Conservation (phyloP, 345 rosid genomes). For the Populus davidiana region DNA sequence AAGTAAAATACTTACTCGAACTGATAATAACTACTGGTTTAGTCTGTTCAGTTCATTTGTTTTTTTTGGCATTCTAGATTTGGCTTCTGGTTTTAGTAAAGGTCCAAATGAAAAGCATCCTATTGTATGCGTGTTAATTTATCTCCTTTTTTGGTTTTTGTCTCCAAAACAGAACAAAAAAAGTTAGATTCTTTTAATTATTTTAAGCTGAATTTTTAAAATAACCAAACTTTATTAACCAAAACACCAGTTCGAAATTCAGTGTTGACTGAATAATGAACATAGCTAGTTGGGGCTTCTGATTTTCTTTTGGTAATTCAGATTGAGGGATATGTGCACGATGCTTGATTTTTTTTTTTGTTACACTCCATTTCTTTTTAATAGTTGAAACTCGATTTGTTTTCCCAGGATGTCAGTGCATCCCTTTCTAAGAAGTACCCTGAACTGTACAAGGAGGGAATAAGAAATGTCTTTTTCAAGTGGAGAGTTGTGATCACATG, state of each 20-base stretch:
- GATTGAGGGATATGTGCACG: background rate
- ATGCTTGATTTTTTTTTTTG: background rate
- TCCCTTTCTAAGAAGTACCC: constrained; percentile 95
- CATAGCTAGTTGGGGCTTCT: background rate
- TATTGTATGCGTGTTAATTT: background rate
- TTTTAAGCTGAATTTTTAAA: background rate
- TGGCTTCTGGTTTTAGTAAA: background rate
- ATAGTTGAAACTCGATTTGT: background rate
- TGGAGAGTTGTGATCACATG: constrained; percentile 88
- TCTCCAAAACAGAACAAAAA: background rate
- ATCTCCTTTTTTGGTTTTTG: background rate
- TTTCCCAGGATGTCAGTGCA: constrained; percentile 84
- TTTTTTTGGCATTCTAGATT: background rate
- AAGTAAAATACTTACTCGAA: background rate
- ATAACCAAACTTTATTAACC: background rate
- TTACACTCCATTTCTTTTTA: background rate
- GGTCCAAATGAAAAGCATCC: background rate
- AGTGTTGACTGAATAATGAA: background rate
- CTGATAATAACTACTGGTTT: background rate
- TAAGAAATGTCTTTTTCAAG: constrained; percentile 72
- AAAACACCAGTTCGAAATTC: background rate
- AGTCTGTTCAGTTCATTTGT: background rate
- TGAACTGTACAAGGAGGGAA: constrained; percentile 89
- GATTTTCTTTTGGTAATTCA: background rate
- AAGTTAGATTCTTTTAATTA: background rate